Percentiles rank a stretch among this genome's conserved stretches.
phyloP scores from a whole-genome alignment of 768 basidiomycete genomes.

The Rubroboletus satanas region DNA sequence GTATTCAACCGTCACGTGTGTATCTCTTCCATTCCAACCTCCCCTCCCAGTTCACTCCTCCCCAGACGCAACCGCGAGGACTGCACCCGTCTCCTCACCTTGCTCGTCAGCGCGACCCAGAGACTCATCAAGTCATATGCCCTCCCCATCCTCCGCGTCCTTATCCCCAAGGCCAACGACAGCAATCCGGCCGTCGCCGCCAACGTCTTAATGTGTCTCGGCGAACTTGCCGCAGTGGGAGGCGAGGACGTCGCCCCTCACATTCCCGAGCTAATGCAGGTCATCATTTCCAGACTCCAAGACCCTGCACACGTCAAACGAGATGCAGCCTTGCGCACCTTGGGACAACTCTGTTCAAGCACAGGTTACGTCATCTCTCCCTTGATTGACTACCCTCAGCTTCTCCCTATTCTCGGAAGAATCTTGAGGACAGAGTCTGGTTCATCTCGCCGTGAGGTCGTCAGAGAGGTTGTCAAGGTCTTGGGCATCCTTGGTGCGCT shows the following conservation, averaged over 20 bases:
- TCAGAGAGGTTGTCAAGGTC: conserved; percentile 92
- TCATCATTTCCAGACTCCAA: conserved; percentile 84
- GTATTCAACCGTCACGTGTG: conserved; percentile 86
- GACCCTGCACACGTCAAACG: conserved; percentile 87
- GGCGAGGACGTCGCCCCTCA: conserved; percentile 86
- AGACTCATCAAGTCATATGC: conserved; percentile 95
- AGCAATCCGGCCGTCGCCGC: conserved; percentile 84
- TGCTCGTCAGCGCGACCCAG: conserved; percentile 88
- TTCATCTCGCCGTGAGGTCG: conserved; percentile 79
- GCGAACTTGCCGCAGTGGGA: conserved; percentile 88
- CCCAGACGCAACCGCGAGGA: conserved; percentile 83
- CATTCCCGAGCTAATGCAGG: conserved; percentile 83
- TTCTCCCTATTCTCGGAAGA: conserved; percentile 79
- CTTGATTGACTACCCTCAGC: conserved; percentile 84
- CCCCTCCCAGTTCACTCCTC: not conserved
- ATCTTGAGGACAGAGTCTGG: conserved; percentile 81
- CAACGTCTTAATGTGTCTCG: conserved; percentile 89
- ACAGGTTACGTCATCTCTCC: conserved; percentile 94
- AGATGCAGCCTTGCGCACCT: conserved; percentile 88
- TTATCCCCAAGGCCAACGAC: conserved; percentile 87
- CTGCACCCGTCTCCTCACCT: conserved; percentile 83
- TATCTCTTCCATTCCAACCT: conserved; percentile 19
- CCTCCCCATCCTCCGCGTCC: conserved; percentile 87
- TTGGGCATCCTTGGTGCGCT: conserved; percentile 94
- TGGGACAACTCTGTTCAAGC: conserved; percentile 94